phyloP scores from a whole-genome alignment of 1,139 yeast species.

The Hansenula sp. region DNA sequence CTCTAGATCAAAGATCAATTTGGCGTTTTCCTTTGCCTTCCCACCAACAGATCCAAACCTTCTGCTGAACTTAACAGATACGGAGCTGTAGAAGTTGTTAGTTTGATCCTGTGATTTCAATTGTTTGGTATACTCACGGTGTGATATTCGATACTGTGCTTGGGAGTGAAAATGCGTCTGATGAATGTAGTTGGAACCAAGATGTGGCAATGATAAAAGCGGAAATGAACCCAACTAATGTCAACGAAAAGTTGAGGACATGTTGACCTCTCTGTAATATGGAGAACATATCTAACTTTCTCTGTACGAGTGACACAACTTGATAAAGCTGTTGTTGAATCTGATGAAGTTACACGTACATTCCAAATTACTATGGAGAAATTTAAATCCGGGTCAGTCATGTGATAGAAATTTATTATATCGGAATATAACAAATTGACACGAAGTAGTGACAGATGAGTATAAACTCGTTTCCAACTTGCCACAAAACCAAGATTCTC shows the following conservation, averaged over 20 bases:
- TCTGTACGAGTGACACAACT: not conserved
- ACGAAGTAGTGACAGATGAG: too few species aligned
- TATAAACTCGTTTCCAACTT: too few species aligned
- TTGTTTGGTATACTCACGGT: slow-evolving; percentile 24
- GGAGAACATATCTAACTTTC: slow-evolving; percentile 34
- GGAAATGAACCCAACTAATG: slow-evolving; percentile 46
- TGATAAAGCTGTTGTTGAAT: not conserved
- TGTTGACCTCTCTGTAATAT: slow-evolving; percentile 45
- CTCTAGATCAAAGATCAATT: slow-evolving; percentile 67
- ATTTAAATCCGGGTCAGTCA: too few species aligned
- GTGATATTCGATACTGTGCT: slow-evolving; percentile 38
- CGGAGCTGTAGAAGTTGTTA: slow-evolving; percentile 10
- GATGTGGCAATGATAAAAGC: slow-evolving; percentile 45
- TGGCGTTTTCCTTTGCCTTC: slow-evolving; percentile 77
- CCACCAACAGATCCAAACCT: slow-evolving; percentile 69
- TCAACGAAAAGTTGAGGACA: slow-evolving; percentile 52
- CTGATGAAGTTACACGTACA: not conserved
- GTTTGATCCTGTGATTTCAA: not conserved
- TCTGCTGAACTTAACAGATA: slow-evolving; percentile 57
- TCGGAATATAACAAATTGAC: too few species aligned
- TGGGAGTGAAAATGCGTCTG: slow-evolving; percentile 41
- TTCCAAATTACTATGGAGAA: too few species aligned
- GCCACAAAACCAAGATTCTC: not conserved
- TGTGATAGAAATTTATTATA: too few species aligned
- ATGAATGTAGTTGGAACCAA: slow-evolving; percentile 42